Conservation (phyloP, 768 basidiomycete genomes). For the Pisolithus microcarpus region DNA sequence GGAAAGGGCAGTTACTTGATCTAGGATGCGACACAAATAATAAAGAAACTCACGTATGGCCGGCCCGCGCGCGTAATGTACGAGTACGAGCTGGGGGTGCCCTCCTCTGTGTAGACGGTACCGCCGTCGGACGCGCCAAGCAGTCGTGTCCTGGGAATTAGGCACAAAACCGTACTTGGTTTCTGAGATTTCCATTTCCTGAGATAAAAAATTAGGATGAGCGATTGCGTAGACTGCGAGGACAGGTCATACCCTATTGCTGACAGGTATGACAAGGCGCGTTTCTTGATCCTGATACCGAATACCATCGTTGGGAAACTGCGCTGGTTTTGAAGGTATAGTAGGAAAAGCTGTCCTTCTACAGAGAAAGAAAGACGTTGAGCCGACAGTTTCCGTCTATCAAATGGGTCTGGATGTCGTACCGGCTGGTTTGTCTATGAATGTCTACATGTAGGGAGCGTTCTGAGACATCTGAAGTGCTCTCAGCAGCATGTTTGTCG, state of each 20-base stretch:
- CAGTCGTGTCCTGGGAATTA: conserved; percentile 47
- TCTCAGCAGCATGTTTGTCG: no score
- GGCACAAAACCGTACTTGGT: conserved; percentile 75
- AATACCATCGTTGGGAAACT: conserved; percentile 71
- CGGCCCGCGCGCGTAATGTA: no score
- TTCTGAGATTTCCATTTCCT: conserved; percentile 78
- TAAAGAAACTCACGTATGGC: conserved; percentile 45
- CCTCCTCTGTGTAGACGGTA: no score
- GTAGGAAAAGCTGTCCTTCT: conserved; percentile 65
- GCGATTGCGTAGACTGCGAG: background rate
- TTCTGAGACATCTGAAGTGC: no score
- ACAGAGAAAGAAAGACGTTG: background rate
- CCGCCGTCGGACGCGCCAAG: no score
- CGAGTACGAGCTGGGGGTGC: no score
- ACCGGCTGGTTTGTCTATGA: conserved; percentile 75
- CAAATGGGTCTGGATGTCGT: conserved; percentile 11
- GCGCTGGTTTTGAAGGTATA: conserved; percentile 52
- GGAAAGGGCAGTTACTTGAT: background rate
- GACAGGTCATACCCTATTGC: conserved; percentile 45
- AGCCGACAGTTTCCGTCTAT: background rate
- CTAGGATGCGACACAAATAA: background rate
- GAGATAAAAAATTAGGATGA: background rate
- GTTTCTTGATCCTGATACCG: conserved; percentile 70
- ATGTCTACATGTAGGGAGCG: conserved; percentile 66
- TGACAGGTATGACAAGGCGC: conserved; percentile 42